Evolutionary conservation across 2,329 filamentous ascomycete species (phyloP).

Genomic region (Scedosporium boydii): DNA sequence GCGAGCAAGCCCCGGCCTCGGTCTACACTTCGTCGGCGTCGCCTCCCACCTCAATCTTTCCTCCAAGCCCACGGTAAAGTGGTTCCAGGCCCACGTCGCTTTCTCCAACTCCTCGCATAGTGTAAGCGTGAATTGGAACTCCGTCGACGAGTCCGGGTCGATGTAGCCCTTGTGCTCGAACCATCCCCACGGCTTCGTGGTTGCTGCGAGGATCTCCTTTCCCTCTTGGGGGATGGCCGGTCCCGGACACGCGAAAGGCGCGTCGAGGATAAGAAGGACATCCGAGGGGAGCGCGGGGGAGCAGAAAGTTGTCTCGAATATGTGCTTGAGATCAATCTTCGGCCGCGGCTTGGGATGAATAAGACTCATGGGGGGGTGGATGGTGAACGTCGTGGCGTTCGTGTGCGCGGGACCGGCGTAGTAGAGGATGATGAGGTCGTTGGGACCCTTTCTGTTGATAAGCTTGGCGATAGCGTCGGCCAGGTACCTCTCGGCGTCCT

Average conservation of each 20-base stretch:
- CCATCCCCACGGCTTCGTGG: neutral
- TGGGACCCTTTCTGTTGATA: neutral
- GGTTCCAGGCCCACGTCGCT: neutral
- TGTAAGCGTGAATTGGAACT: neutral
- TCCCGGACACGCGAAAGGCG: neutral
- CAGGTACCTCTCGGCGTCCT: neutral
- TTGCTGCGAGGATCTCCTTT: slow-evolving; percentile 5
- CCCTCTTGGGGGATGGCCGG: neutral
- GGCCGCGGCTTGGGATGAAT: neutral
- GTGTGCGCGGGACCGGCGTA: slow-evolving; percentile 1
- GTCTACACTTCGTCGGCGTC: neutral
- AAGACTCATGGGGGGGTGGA: neutral
- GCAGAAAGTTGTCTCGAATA: neutral
- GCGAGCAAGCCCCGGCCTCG: neutral
- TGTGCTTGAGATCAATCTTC: neutral
- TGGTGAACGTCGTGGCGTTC: neutral
- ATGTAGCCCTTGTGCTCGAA: neutral
- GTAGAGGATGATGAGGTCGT: slow-evolving; percentile 2
- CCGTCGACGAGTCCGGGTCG: neutral
- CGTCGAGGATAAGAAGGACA: slow-evolving; percentile 3
- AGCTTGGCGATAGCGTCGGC: neutral
- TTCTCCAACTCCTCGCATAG: neutral
- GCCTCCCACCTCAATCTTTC: neutral
- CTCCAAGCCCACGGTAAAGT: neutral
- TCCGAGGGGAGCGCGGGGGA: neutral